These are phyloP conservation scores for Cyclanthera cordifolia DNA, from an alignment of 306 rosid species.

Conservation along the genomic window DNA sequence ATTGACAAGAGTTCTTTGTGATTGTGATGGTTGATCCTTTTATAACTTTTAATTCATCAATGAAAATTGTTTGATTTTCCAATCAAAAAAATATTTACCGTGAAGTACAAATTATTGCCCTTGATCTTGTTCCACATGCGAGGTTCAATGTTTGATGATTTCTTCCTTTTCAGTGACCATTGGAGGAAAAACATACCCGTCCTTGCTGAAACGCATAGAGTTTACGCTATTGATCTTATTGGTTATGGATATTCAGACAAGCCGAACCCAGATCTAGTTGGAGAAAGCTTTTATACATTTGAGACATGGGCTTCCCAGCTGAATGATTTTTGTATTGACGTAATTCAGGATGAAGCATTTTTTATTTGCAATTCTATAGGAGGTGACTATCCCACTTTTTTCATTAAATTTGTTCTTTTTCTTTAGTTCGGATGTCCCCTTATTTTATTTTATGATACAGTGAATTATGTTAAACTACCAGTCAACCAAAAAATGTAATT, in stretches of 20 bases:
- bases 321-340: conserved; percentile 65
- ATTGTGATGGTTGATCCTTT: too few relatives aligned
- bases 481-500: too few relatives aligned
- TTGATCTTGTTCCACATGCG: background rate
- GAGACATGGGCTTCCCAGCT: conserved; percentile 92
- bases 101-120: background rate
- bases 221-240: conserved; percentile 77
- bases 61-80: too few relatives aligned
- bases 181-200: conserved; percentile 78
- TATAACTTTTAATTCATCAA: too few relatives aligned
- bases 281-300: conserved; percentile 58
- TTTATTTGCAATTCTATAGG: conserved; percentile 91
- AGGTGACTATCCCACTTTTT: conserved; percentile 32
- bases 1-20: too few relatives aligned
- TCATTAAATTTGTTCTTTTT: background rate
- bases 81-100: too few relatives aligned
- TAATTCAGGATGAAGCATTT: conserved; percentile 63
- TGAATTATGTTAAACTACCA: too few relatives aligned
- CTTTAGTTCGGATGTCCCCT: background rate
- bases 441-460: too few relatives aligned
- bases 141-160: background rate
- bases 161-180: conserved; percentile 60
- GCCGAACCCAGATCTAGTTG: conserved; percentile 65
- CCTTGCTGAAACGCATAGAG: conserved; percentile 69
- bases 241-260: conserved; percentile 97